phyloP scores from a whole-genome alignment of 2,329 filamentous ascomycete genomes.

The Pseudopyricularia javanii region DNA sequence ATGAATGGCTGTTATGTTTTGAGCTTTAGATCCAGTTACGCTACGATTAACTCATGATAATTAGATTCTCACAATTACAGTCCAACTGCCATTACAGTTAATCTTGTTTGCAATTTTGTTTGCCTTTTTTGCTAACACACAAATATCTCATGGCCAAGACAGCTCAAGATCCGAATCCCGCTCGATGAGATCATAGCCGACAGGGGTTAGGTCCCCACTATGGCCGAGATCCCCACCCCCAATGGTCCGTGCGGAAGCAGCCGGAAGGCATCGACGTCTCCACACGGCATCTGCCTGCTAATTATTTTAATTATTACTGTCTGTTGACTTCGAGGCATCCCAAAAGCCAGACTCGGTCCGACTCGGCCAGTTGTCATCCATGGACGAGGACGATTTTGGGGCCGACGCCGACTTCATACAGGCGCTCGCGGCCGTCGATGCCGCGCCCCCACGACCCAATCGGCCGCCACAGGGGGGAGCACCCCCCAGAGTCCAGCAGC shows the following conservation, averaged over 20 bases:
- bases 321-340: neutral
- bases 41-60: too few species aligned
- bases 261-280: neutral
- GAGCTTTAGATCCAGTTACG: too few species aligned
- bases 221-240: neutral
- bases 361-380: neutral
- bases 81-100: too few species aligned
- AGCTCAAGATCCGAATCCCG: neutral
- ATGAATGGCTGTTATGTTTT: too few species aligned
- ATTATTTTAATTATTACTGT: too few species aligned
- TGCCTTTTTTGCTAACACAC: too few species aligned
- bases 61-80: too few species aligned
- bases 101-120: too few species aligned
- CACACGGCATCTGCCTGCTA: neutral
- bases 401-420: constrained; percentile 43
- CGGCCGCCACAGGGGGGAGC: constrained; percentile 1
- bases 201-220: neutral
- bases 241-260: neutral
- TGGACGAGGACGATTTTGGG: constrained; percentile 36
- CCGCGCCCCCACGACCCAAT: constrained; percentile 5
- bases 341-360: neutral
- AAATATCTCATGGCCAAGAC: neutral
- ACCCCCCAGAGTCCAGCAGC: constrained; percentile 20
- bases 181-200: neutral
- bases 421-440: constrained; percentile 39